Conservation (phyloP, 306 rosid species). For the Astragalus membranaceus region DNA sequence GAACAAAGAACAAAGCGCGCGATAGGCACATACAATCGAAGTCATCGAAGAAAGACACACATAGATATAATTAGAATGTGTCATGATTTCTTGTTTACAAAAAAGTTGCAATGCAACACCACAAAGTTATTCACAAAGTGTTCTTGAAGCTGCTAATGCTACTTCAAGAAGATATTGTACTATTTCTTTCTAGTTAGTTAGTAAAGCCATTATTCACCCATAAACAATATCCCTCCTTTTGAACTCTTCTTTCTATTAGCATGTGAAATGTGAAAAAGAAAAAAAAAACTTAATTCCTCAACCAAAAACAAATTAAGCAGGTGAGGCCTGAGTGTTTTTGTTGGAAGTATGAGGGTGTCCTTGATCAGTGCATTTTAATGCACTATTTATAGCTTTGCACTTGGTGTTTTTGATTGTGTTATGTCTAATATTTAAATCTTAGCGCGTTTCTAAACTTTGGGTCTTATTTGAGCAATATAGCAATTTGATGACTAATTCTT, state of each 20-base stretch:
- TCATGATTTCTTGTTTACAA: not conserved
- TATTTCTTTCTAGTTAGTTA: slow-evolving; percentile 17
- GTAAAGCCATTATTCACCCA: slow-evolving; percentile 36
- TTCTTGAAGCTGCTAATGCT: slow-evolving; percentile 46
- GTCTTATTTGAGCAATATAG: no score
- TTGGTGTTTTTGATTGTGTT: no score
- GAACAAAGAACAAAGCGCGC: slow-evolving; percentile 64
- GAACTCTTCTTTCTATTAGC: no score
- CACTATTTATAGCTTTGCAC: no score
- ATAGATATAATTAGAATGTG: slow-evolving; percentile 20
- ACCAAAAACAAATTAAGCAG: no score
- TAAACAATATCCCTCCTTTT: not conserved
- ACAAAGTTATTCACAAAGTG: slow-evolving; percentile 31
- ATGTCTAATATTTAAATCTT: no score
- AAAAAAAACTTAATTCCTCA: not conserved
- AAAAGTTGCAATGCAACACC: slow-evolving; percentile 20
- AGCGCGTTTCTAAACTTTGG: no score
- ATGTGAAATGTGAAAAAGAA: no score
- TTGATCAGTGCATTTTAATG: no score
- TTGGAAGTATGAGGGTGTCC: no score
- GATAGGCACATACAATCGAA: slow-evolving; percentile 43
- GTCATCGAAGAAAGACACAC: slow-evolving; percentile 44
- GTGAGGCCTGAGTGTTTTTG: no score
- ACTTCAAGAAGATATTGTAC: slow-evolving; percentile 17
- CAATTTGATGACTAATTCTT: no score